Evolutionary conservation across 306 rosid genomes (phyloP).

Genomic region (Prunus salicina): DNA sequence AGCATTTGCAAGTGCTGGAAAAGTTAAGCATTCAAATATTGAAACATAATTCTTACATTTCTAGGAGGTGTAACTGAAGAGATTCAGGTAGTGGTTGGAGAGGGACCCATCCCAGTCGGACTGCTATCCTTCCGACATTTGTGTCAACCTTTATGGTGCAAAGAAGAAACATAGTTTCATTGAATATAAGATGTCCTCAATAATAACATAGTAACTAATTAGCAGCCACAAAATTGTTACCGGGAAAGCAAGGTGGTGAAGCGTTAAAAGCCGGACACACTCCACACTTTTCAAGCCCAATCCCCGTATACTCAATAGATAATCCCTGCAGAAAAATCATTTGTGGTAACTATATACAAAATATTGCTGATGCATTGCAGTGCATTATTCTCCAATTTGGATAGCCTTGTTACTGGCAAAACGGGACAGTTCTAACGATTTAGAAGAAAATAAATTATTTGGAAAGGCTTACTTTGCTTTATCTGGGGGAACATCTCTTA

Average conservation of each 20-base stretch:
- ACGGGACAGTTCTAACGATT: neutral
- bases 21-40: neutral
- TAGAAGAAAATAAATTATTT: constrained; percentile 15
- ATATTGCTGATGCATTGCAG: constrained; percentile 2
- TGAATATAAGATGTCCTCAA: constrained; percentile 17
- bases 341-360: constrained; percentile 3
- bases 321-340: constrained; percentile 57
- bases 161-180: constrained; percentile 19
- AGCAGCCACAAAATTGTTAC: constrained; percentile 47
- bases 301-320: constrained; percentile 79
- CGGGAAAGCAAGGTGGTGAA: constrained; percentile 95
- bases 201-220: constrained; percentile 11
- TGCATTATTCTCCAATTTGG: constrained; percentile 14
- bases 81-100: constrained; percentile 93
- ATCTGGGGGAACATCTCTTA: constrained; percentile 89
- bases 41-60: constrained; percentile 53
- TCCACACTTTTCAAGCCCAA: constrained; percentile 94
- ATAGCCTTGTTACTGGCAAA: neutral
- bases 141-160: constrained; percentile 75
- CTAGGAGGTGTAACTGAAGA: constrained; percentile 87
- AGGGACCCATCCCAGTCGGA: constrained; percentile 98
- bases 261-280: constrained; percentile 91
- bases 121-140: constrained; percentile 98
- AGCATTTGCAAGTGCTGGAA: constrained; percentile 20
- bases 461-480: constrained; percentile 64